Conservation (phyloP, 2,329 filamentous ascomycete species). For the Albifimbria verrucaria region DNA sequence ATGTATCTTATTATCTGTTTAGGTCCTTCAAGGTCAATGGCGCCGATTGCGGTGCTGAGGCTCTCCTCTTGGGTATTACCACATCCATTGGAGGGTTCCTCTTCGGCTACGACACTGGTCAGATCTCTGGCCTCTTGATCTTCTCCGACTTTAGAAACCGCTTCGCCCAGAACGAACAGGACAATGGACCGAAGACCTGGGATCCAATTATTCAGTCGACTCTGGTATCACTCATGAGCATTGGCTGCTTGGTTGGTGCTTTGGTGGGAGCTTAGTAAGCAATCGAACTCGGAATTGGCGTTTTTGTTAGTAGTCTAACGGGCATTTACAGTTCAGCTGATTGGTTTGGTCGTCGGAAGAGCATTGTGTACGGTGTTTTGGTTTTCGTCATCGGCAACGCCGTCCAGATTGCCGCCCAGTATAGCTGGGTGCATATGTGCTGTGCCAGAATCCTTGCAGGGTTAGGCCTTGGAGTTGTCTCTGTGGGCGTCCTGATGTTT, state of each 20-base stretch:
- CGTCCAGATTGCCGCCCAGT: conserved; percentile 59
- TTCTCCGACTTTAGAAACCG: conserved; percentile 53
- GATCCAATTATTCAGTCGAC: conserved; percentile 43
- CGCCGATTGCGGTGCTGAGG: conserved; percentile 37
- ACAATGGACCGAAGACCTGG: conserved; percentile 34
- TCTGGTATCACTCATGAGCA: conserved; percentile 54
- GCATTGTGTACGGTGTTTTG: conserved; percentile 48
- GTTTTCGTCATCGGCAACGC: conserved; percentile 63
- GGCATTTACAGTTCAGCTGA: conserved; percentile 46
- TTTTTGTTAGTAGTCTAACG: conserved; percentile 5
- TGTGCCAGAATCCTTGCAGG: conserved; percentile 65
- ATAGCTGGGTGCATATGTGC: conserved; percentile 63
- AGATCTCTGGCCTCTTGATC: conserved; percentile 50
- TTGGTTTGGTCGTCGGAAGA: conserved; percentile 54
- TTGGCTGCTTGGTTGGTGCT: conserved; percentile 53
- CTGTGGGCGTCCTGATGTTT: conserved; percentile 64
- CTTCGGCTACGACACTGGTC: conserved; percentile 62
- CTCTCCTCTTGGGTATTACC: conserved; percentile 43
- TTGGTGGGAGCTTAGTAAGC: conserved; percentile 46
- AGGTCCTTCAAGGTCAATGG: conserved; percentile 41
- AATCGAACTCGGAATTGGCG: too few relatives aligned
- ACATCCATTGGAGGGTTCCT: conserved; percentile 60
- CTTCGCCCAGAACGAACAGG: conserved; percentile 44
- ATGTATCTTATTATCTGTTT: background rate
- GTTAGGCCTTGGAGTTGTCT: conserved; percentile 64